Base-by-base conservation (phyloP, 495 filamentous ascomycete species). In the Xylaria sp. region DNA sequence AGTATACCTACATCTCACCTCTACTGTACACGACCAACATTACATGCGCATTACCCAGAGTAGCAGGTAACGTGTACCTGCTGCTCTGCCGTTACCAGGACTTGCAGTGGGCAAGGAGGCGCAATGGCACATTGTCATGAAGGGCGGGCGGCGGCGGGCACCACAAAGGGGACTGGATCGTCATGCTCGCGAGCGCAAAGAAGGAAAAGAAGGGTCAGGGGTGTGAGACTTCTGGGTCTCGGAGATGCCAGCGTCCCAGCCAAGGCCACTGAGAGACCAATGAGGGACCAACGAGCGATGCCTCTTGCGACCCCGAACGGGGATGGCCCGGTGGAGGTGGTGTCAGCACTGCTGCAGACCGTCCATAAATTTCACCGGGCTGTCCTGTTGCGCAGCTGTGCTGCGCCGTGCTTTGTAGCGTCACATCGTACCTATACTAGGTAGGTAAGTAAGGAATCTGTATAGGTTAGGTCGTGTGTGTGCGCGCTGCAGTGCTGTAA, bases 61-160 rank as follows among this genome's bases (percentile, higher is more conserved):
- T 24, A 41, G 58, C 17, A 61, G 37, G 58, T 61, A 43, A 63
- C 61, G 21, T 46, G 37, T 44, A 21, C 40, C 61, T 46, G 41
- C 61, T 63, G 3, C 41, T 19, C 12, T 46, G 29, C 41, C 61
- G 40, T 61, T 58, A 37, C 53, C 53, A 31, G 55, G 55, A 58
- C 55, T 33, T 58, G 55, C 55, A 58, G 55, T n/a, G 53, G 53
- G 35, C 58, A 61, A 41, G 58, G 58, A 61, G 58, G 58, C 58
- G 58, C 58, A 61, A 61, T 61, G 37, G 37, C 37, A 59, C 29
- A 41, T 35, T 61, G 12, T 21, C 40, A 40, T 11, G 57, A 35
- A 37, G 37, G 58, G 35, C 35, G 58, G 58, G 33, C n/a, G 37
- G 37, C 37, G 26, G 26, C 24, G 61, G 40, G 61, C 37, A 63